These are phyloP conservation scores for Boletus pseudopeckii DNA, from an alignment of 768 basidiomycete species.

Conservation along the genomic window DNA sequence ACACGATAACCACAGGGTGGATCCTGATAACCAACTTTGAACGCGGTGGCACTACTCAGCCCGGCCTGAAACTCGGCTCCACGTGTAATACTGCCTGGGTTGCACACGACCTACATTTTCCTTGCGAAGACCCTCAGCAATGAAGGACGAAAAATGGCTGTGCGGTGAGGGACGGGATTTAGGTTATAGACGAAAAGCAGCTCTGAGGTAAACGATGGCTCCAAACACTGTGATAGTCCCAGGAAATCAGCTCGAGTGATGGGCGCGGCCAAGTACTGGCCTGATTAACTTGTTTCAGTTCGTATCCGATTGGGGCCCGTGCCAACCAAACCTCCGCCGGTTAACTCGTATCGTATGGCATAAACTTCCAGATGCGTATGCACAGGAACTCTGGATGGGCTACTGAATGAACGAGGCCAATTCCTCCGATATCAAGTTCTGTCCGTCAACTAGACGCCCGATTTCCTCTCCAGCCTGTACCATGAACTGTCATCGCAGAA, in stretches of 20 bases:
- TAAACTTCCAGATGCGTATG: background rate
- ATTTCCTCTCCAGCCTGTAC: constrained; percentile 26
- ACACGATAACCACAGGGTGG: constrained; percentile 20
- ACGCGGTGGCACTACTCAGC: background rate
- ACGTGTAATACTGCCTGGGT: background rate
- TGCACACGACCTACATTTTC: background rate
- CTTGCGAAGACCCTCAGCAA: background rate
- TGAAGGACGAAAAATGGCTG: background rate
- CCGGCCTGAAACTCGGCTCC: background rate
- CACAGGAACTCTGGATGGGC: constrained; percentile 1
- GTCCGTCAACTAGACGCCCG: constrained; percentile 28
- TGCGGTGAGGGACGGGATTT: background rate
- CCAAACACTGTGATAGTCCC: background rate
- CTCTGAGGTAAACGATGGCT: background rate
- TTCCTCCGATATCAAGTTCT: constrained; percentile 24
- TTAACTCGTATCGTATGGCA: background rate
- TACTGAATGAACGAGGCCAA: constrained; percentile 20
- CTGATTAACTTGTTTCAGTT: background rate
- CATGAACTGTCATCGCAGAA: background rate
- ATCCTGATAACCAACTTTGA: constrained; percentile 5
- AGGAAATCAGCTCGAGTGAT: background rate
- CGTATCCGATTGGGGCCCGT: background rate
- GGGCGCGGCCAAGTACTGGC: background rate
- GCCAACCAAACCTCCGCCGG: background rate
- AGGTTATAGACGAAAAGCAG: background rate